These are phyloP conservation scores for Globisporangium alternatum DNA, from an alignment of 352 stramenopile species.

Conservation along the genomic window DNA sequence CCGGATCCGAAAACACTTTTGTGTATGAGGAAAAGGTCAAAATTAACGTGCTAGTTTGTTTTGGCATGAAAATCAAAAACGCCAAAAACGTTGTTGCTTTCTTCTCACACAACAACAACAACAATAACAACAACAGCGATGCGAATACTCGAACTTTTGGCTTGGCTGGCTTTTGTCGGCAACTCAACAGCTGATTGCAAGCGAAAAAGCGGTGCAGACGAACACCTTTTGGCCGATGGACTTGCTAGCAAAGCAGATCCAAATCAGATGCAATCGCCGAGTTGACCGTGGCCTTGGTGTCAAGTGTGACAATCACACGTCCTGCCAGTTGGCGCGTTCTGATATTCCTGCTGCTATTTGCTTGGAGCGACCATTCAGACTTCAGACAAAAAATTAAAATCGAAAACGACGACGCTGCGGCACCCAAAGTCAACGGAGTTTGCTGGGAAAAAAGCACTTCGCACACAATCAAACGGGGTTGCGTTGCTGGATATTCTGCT, in stretches of 20 bases:
- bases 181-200: too few relatives aligned
- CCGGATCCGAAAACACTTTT: background rate
- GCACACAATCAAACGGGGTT: background rate
- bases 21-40: slow-evolving; percentile 1
- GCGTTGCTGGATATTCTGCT: background rate
- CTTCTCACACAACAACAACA: background rate
- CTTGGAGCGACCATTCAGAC: too few relatives aligned
- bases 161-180: background rate
- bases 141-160: background rate
- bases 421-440: background rate
- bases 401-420: background rate
- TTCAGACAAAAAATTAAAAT: background rate
- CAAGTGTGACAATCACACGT: too few relatives aligned
- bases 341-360: background rate
- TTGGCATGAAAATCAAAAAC: background rate
- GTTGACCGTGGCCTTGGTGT: too few relatives aligned
- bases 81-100: background rate
- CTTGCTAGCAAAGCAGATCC: too few relatives aligned
- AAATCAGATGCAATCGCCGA: too few relatives aligned
- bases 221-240: too few relatives aligned
- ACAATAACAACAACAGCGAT: too few relatives aligned
- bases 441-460: too few relatives aligned
- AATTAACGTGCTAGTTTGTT: background rate
- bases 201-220: too few relatives aligned
- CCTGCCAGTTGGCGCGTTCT: too few relatives aligned